Base-by-base conservation (phyloP, 331 rosid species). In the Dryas integrifolia region DNA sequence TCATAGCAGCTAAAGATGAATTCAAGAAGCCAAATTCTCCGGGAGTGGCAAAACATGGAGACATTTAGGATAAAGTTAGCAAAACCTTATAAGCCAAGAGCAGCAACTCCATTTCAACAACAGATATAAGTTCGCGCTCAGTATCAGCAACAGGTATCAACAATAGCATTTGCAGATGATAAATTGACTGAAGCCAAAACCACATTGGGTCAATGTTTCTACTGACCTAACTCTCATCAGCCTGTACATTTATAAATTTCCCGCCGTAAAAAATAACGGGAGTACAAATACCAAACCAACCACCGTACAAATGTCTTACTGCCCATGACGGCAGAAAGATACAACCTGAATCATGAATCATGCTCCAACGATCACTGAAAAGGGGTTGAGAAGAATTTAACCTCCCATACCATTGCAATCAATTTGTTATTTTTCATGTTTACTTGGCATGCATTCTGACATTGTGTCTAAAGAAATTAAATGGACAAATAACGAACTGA, bases 321-420 rank as follows among this genome's bases (percentile, higher is more conserved):
- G 67, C 14, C 2, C 68, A 41, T 63, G 50, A 40, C 35, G 49
- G 51, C 43, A 63, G 16, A 63, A 41, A 50, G 43, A n/a, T 43
- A 61, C 6, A 62, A 63, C 68, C 68, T 18, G 21, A 18, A 18
- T 18, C 21, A 18, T 63, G 68, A 63, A 43, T 63, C 12, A 63
- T n/a, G 68, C 68, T 63, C 68, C 68, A 40, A 8, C 16, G 50
- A 43, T 44, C 51, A 63, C 68, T 63, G 68, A 63, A 63, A 63
- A 16, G 48, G 67, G 51, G 51, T 63, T 16, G 68, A 63, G 50
- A 63, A 63, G 39, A 63, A n/a, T 63, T 40, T 63, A 63, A 41
- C 68, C 24, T 8, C 68, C 50, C 35, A 63, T 63, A 63, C 9
- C 67, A 39, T 61, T 26, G 30, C 30, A 26, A 26, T 61, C 67